Base-by-base conservation (phyloP, 306 rosid genomes). In the Sicyos baderoa region DNA sequence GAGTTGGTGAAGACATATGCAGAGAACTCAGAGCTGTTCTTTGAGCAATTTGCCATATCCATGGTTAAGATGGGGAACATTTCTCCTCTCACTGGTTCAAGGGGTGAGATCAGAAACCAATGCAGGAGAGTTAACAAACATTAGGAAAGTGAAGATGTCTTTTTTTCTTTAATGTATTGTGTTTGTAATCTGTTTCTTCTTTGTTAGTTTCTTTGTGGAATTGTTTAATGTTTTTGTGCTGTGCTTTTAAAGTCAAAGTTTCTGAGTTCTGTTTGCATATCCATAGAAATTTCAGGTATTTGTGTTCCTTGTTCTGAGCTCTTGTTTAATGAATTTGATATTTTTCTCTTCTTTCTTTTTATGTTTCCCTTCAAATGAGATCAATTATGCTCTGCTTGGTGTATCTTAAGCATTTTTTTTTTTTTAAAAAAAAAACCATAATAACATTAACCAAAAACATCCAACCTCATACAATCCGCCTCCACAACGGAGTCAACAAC, bases 21-120 rank as follows among this genome's bases (percentile, higher is more conserved):
- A 0, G 83, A 80, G 78, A 80, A 77, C 53, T 72, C 42, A 0
- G 58, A 83, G 68, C 67, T 83, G 47, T 90, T 93, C 96, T 84
- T 90, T 47, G 76, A 84, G 50, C 99, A 93, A 49, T 93, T 90
- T 54, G 78, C 90, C 13, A 79, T 76, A 83, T 93, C 97, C 50
- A 90, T 93, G 91, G 51, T 90, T 49, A 93, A 90, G 87, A 88
- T 93, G 99, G 91, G 99, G 9, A 90, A 84, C 48, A 82, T 93
- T 48, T 82, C 94, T 71, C 97, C 99, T 14, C 64, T 86, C 53
- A 93, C 90, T 3, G 87, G 91, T n/a, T 80, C 83, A 32, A 88
- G 73, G 78, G 99, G 99, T 68, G 89, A 93, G 78, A 86, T 93
- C 76, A 88, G 99, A 56, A 79, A 76, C 63, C 57, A 74, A 29